Conservation (phyloP, 306 rosid species). For the Cucurbita moschata region DNA sequence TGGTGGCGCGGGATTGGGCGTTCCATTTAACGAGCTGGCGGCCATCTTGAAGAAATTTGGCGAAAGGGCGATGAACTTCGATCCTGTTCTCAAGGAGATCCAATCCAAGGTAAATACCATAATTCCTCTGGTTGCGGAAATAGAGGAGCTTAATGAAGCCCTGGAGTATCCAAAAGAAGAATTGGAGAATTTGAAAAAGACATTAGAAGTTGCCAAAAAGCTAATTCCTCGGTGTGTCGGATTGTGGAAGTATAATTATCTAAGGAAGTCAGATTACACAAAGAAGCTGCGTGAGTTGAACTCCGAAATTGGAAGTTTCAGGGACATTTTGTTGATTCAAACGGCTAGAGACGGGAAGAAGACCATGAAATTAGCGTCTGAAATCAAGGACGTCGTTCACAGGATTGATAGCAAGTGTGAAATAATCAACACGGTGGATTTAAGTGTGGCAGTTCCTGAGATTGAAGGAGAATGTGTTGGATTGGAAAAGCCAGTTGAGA, state of each 20-base stretch:
- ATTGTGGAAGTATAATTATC: neutral
- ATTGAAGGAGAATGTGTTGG: neutral
- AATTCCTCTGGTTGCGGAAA: neutral
- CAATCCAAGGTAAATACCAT: neutral
- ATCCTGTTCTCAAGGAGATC: neutral
- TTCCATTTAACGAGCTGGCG: neutral
- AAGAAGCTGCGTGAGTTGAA: neutral
- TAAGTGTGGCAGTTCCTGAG: neutral
- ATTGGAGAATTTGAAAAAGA: neutral
- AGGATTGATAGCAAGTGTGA: neutral
- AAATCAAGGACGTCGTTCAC: neutral
- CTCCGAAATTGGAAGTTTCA: neutral
- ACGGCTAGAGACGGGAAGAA: neutral
- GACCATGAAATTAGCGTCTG: neutral
- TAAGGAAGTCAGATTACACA: neutral
- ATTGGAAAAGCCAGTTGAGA: neutral
- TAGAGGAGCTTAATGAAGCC: neutral
- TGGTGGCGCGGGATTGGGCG: slow-evolving; percentile 3
- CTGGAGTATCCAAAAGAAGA: neutral
- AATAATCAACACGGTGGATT: neutral
- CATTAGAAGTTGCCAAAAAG: neutral
- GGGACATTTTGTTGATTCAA: neutral
- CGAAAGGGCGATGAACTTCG: neutral
- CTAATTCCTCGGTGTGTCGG: neutral
- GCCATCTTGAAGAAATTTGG: neutral